These are phyloP conservation scores for Triticum aestivum DNA, from an alignment of 176 grass and related monocot genomes.

Conservation along the genomic window IWGSC_CS_RefSeq_v2.1 NC_057809.1:101767785-101768284, in stretches of 20 bases:
- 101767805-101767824: not conserved
- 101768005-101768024: not conserved
- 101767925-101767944: not conserved
- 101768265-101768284: not conserved
- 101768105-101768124: not conserved
- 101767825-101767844: not conserved
- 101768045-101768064: not conserved
- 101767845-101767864: not conserved
- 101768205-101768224: not conserved
- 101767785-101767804: not conserved
- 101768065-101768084: not conserved
- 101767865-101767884: not conserved
- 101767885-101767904: not conserved
- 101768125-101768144: not conserved
- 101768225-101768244: not conserved
- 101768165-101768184: not conserved
- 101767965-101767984: not conserved
- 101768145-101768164: not conserved
- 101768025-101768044: slow-evolving; percentile 7
- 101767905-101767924: not conserved
- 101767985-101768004: not conserved
- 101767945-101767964: not conserved
- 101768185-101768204: not conserved
- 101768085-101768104: slow-evolving; percentile 4
- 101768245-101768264: not conserved